Conservation (phyloP, 2,329 filamentous ascomycete genomes). For the Fusarium napiforme region DNA sequence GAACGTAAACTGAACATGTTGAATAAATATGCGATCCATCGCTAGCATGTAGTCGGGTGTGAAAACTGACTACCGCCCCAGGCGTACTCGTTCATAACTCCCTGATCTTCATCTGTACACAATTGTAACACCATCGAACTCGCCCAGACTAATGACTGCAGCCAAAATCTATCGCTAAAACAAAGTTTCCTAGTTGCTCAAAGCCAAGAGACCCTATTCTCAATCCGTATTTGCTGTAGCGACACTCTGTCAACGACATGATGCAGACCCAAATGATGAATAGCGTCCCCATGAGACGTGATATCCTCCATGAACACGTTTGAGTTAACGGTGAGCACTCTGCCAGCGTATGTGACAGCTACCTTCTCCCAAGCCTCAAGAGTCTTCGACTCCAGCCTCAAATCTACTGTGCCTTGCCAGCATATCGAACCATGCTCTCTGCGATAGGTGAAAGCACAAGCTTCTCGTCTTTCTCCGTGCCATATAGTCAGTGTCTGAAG, state of each 20-base stretch:
- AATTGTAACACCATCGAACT: too few relatives aligned
- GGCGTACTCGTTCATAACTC: too few relatives aligned
- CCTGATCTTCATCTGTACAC: too few relatives aligned
- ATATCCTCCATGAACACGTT: not conserved
- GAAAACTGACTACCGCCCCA: too few relatives aligned
- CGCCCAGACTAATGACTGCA: too few relatives aligned
- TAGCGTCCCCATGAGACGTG: constrained; percentile 28
- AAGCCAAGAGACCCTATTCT: not conserved
- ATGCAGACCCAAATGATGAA: constrained; percentile 11
- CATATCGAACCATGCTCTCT: not conserved
- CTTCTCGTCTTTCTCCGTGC: constrained; percentile 16
- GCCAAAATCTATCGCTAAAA: accelerated
- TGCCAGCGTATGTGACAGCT: not conserved
- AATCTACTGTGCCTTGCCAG: constrained; percentile 20
- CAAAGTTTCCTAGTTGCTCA: accelerated
- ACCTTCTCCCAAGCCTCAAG: constrained; percentile 1
- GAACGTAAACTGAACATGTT: too few relatives aligned
- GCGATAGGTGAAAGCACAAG: constrained; percentile 17
- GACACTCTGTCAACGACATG: constrained; percentile 15
- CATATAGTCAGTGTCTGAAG: constrained; percentile 18
- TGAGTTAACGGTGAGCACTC: not conserved
- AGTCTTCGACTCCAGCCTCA: not conserved
- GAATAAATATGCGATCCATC: too few relatives aligned
- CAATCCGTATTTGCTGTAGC: constrained; percentile 18
- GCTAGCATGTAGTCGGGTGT: too few relatives aligned